Evolutionary conservation across 2,329 filamentous ascomycete species (phyloP).

Genomic region (Bipolaris cookei): DNA sequence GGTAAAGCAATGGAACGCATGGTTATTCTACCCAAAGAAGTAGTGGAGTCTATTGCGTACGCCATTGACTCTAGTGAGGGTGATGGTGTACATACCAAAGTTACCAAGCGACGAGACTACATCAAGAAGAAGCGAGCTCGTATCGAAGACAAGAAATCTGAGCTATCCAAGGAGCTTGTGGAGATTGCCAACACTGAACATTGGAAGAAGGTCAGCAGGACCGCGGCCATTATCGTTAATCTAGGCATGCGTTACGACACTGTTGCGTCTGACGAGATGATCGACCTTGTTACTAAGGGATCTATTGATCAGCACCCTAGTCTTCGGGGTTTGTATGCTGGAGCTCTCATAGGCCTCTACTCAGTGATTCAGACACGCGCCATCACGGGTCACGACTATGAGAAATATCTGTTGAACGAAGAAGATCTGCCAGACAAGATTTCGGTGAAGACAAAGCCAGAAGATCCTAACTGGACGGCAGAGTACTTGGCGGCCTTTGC

Average conservation of each 20-base stretch:
- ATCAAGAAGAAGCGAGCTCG: slow-evolving; percentile 75
- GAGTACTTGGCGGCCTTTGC: slow-evolving; percentile 80
- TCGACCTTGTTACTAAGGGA: slow-evolving; percentile 81
- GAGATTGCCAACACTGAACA: slow-evolving; percentile 79
- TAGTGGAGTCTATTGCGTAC: slow-evolving; percentile 69
- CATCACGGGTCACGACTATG: slow-evolving; percentile 83
- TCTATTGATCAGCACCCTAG: slow-evolving; percentile 91
- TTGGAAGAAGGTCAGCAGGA: slow-evolving; percentile 94
- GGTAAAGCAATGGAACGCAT: slow-evolving; percentile 86
- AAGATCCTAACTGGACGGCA: slow-evolving; percentile 78
- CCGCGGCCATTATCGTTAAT: slow-evolving; percentile 88
- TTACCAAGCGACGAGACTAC: slow-evolving; percentile 72
- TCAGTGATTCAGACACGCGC: slow-evolving; percentile 87
- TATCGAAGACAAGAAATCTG: slow-evolving; percentile 84
- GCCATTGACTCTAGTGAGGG: slow-evolving; percentile 44
- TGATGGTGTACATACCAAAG: slow-evolving; percentile 65
- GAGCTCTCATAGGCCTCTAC: slow-evolving; percentile 77
- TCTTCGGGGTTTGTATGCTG: slow-evolving; percentile 79
- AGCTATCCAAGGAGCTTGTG: slow-evolving; percentile 80
- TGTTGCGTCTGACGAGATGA: slow-evolving; percentile 79
- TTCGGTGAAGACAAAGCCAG: slow-evolving; percentile 69
- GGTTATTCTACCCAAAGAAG: slow-evolving; percentile 76
- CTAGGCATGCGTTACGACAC: slow-evolving; percentile 90
- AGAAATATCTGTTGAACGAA: slow-evolving; percentile 82
- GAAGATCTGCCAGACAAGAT: slow-evolving; percentile 80